Conservation (phyloP, 495 filamentous ascomycete species). For the Oleoguttula mirabilis region DNA sequence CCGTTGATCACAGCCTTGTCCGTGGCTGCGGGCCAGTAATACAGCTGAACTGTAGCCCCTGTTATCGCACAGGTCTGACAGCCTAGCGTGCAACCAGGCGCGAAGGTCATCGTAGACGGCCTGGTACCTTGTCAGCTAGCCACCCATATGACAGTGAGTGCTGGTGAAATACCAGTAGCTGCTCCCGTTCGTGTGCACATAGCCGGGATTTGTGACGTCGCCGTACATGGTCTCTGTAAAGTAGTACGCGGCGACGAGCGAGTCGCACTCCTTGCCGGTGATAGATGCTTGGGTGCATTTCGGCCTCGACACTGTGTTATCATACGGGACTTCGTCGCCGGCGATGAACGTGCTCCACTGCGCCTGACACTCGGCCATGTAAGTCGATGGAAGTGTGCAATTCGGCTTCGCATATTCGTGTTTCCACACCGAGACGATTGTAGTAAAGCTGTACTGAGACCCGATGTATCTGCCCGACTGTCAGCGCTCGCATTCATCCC, state of each 20-base stretch:
- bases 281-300: conserved; percentile 1
- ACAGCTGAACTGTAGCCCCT: conserved; percentile 3
- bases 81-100: conserved; percentile 8
- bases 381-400: neutral
- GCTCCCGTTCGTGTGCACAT: neutral
- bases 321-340: neutral
- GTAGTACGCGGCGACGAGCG: neutral
- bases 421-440: too few species aligned
- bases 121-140: neutral
- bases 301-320: neutral
- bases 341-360: neutral
- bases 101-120: conserved; percentile 4
- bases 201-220: neutral
- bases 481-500: too few species aligned
- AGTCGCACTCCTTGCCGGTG: neutral
- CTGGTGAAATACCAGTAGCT: neutral
- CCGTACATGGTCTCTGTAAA: neutral
- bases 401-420: too few species aligned
- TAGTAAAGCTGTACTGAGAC: neutral
- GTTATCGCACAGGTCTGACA: conserved; percentile 6
- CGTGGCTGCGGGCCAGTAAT: conserved; percentile 6
- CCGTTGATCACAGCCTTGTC: too few species aligned
- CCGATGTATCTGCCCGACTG: neutral
- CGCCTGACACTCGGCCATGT: neutral
- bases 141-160: neutral